These are phyloP conservation scores for Naganishia kalamii DNA, from an alignment of 768 basidiomycete genomes.

Conservation along the genomic window DNA sequence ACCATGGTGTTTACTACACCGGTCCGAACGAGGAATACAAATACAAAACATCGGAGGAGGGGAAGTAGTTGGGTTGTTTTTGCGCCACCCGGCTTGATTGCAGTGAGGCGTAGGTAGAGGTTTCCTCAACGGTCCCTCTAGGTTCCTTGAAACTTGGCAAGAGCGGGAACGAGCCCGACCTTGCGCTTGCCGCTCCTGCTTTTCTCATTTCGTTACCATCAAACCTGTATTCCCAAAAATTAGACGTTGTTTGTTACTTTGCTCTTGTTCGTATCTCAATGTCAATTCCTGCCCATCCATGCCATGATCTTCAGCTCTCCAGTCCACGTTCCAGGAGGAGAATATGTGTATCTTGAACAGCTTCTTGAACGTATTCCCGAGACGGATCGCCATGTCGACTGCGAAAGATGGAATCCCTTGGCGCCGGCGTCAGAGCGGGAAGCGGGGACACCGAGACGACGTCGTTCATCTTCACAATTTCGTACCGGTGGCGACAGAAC, in stretches of 20 bases:
- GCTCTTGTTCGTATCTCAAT: no score
- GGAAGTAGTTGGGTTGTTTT: neutral
- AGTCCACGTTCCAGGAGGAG: no score
- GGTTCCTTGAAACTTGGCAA: no score
- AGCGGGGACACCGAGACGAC: neutral
- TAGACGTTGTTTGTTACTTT: no score
- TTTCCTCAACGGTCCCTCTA: conserved; percentile 3
- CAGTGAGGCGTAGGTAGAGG: neutral
- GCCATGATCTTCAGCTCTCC: no score
- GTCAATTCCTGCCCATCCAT: no score
- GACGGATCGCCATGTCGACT: neutral
- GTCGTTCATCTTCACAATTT: neutral
- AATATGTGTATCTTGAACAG: no score
- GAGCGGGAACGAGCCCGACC: no score
- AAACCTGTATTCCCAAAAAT: no score
- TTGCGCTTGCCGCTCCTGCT: no score
- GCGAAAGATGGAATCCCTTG: neutral
- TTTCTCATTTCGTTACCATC: no score
- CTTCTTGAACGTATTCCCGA: no score
- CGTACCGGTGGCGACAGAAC: neutral
- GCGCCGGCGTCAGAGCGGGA: neutral
- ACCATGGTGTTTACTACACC: neutral
- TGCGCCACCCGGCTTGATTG: neutral
- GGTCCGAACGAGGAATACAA: conserved; percentile 2
- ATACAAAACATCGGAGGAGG: conserved; percentile 3